Conservation (phyloP, 768 basidiomycete genomes). For the Suillus paluster region DNA sequence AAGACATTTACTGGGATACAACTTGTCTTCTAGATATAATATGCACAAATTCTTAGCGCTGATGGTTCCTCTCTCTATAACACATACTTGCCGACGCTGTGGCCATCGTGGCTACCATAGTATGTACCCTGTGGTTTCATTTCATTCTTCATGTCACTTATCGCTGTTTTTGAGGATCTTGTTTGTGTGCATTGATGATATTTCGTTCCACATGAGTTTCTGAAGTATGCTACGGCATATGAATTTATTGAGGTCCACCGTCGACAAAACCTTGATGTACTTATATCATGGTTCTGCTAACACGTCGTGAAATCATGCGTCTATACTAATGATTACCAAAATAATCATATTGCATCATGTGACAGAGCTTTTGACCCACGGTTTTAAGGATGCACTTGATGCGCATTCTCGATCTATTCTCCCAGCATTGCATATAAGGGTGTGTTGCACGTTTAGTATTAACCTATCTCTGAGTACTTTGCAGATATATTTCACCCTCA, state of each 20-base stretch:
- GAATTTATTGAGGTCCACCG: slow-evolving; percentile 34
- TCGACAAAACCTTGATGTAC: slow-evolving; percentile 21
- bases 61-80: slow-evolving; percentile 39
- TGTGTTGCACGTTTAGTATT: too few species aligned
- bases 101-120: slow-evolving; percentile 97
- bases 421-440: too few species aligned
- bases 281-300: too few species aligned
- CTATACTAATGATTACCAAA: not conserved
- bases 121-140: slow-evolving; percentile 39
- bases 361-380: too few species aligned
- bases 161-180: slow-evolving; percentile 55
- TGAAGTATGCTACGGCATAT: not conserved
- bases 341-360: too few species aligned
- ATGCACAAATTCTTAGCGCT: not conserved
- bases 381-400: too few species aligned
- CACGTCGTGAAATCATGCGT: too few species aligned
- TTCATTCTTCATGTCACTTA: too few species aligned
- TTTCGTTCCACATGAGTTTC: not conserved
- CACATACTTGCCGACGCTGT: slow-evolving; percentile 95
- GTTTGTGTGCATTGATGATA: slow-evolving; percentile 76
- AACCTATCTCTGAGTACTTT: too few species aligned
- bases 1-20: slow-evolving; percentile 10
- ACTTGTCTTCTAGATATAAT: slow-evolving; percentile 42
- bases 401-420: too few species aligned
- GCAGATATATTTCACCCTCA: too few species aligned